Evolutionary conservation across 352 stramenopile species (phyloP).

Genomic region (Phytophthora idaei): DNA sequence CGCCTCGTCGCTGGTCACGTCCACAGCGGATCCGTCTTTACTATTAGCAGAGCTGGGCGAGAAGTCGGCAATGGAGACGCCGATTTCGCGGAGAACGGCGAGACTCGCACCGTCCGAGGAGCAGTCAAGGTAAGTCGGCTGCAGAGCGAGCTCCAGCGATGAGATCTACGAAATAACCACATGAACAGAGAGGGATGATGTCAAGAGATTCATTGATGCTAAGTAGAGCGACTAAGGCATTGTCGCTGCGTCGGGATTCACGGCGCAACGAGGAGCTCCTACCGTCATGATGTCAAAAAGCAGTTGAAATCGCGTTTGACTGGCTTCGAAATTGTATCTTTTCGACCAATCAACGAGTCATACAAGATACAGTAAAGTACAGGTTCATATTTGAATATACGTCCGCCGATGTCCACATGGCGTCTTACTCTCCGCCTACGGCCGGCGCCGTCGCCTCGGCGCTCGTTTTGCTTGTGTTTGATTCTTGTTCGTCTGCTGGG

Average conservation of each 20-base stretch:
- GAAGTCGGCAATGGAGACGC: slow-evolving; percentile 38
- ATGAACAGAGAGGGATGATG: slow-evolving; percentile 8
- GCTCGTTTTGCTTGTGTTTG: slow-evolving; percentile 20
- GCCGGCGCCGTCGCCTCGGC: slow-evolving; percentile 8
- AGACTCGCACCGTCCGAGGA: slow-evolving; percentile 61
- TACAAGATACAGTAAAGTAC: slow-evolving; percentile 30
- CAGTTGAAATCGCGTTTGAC: slow-evolving; percentile 8
- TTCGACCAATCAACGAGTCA: slow-evolving; percentile 23
- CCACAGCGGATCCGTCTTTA: slow-evolving; percentile 9
- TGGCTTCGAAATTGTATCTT: slow-evolving; percentile 7
- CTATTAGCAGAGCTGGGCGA: not conserved
- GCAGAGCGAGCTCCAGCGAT: slow-evolving; percentile 45
- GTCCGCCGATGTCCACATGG: slow-evolving; percentile 24
- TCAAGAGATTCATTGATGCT: not conserved
- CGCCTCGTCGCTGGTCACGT: slow-evolving; percentile 25
- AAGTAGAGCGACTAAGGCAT: not conserved
- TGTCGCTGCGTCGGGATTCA: slow-evolving; percentile 9
- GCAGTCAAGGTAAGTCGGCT: slow-evolving; percentile 70
- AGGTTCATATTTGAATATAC: slow-evolving; percentile 40
- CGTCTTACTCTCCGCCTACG: slow-evolving; percentile 25
- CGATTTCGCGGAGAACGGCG: slow-evolving; percentile 57
- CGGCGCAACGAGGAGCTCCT: slow-evolving; percentile 6
- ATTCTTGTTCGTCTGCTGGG: slow-evolving; percentile 31
- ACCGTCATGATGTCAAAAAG: slow-evolving; percentile 31
- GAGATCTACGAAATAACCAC: slow-evolving; percentile 17